phyloP scores from a whole-genome alignment of 768 basidiomycete genomes.

The Tylopilus rubrobrunneus region DNA sequence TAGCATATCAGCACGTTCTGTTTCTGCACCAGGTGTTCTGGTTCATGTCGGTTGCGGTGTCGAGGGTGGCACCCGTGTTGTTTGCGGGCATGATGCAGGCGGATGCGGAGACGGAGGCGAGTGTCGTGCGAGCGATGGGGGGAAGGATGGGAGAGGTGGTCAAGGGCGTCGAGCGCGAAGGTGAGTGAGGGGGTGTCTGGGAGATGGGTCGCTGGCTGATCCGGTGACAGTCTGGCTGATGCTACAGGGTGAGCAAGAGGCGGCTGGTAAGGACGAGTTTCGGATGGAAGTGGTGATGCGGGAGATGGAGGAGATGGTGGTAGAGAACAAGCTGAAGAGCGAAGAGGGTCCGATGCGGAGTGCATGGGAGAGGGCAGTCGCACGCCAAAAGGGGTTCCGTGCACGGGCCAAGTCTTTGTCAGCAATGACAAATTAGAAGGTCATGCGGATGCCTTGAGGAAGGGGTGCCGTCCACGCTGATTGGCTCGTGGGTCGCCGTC shows the following conservation, averaged over 20 bases:
- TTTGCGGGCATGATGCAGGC: conserved; percentile 37
- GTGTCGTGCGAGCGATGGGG: conserved; percentile 35
- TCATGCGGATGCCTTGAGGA: conserved; percentile 15
- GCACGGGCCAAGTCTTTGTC: conserved; percentile 29
- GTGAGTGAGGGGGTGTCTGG: conserved; percentile 29
- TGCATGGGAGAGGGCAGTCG: conserved; percentile 47
- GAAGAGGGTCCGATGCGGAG: conserved; percentile 53
- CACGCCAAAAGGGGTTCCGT: conserved; percentile 6
- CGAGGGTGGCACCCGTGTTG: conserved; percentile 65
- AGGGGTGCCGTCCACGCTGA: background rate
- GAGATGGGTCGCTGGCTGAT: conserved; percentile 4
- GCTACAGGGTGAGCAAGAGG: conserved; percentile 26
- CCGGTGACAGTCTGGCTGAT: conserved; percentile 42
- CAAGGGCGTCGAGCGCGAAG: conserved; percentile 51
- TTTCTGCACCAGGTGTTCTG: conserved; percentile 77
- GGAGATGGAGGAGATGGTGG: conserved; percentile 64
- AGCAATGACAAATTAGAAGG: conserved; percentile 5
- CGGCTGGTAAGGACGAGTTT: conserved; percentile 29
- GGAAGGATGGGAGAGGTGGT: conserved; percentile 42
- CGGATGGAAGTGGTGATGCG: conserved; percentile 40
- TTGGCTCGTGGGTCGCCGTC: conserved; percentile 7
- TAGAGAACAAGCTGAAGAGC: conserved; percentile 58
- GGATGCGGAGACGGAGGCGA: conserved; percentile 25
- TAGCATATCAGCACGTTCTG: conserved; percentile 71
- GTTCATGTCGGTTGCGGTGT: conserved; percentile 68